Conservation (phyloP, 2,329 filamentous ascomycete genomes). For the Talaromyces marneffei region DNA sequence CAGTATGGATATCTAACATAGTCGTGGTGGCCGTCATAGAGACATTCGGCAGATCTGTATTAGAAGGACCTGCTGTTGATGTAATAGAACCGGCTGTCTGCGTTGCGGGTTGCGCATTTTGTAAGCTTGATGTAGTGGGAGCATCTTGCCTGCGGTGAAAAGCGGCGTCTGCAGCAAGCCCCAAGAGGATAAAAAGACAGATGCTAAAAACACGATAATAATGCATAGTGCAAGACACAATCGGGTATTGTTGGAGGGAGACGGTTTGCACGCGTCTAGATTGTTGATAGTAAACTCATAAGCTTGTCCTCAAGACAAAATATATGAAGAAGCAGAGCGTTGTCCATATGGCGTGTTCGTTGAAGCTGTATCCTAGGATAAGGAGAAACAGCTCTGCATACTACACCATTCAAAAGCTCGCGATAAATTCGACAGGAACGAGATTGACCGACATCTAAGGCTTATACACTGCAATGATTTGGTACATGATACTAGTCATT, state of each 20-base stretch:
- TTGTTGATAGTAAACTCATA: background rate
- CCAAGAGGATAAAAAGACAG: background rate
- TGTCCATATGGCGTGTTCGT: background rate
- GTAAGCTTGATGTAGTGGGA: conserved; percentile 1
- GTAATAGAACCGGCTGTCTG: background rate
- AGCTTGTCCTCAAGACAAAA: background rate
- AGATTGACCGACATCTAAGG: background rate
- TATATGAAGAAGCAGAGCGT: background rate
- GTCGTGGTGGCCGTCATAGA: background rate
- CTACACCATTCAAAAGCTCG: background rate
- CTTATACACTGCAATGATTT: background rate
- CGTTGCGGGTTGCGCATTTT: conserved; percentile 1
- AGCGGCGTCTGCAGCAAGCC: conserved; percentile 1
- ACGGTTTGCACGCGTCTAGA: background rate
- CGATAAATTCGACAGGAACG: background rate
- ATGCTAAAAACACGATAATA: background rate
- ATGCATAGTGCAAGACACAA: conserved; percentile 2
- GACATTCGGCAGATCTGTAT: background rate
- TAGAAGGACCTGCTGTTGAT: background rate
- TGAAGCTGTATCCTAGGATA: background rate
- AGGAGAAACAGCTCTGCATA: background rate
- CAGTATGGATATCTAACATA: conserved; percentile 14
- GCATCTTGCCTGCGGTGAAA: conserved; percentile 8
- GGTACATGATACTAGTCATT: background rate
- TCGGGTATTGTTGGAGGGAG: background rate